Percentiles rank a stretch among this genome's conserved stretches.
These are phyloP conservation scores for Colletotrichum gigasporum DNA, from an alignment of 2,329 filamentous ascomycete genomes.

Conservation along the genomic window DNA sequence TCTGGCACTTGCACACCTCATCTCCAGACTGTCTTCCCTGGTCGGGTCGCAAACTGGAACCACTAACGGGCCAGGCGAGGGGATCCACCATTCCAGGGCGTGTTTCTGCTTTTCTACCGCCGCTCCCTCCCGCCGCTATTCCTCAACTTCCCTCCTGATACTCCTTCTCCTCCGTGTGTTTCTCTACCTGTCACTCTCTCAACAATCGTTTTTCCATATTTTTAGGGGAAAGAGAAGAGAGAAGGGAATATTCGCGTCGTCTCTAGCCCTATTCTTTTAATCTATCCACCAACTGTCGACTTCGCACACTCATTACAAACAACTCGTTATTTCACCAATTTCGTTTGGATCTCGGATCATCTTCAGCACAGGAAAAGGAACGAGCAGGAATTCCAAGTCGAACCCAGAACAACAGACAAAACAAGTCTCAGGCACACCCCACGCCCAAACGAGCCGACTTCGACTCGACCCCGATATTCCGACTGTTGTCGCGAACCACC, in stretches of 20 bases:
- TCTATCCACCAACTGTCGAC: conserved; percentile 9
- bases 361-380: too few relatives aligned
- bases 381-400: background rate
- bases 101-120: conserved; percentile 32
- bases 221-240: conserved; percentile 9
- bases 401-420: background rate
- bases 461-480: background rate
- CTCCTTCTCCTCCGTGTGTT: conserved; percentile 17
- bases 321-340: conserved; percentile 21
- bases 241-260: background rate
- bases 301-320: conserved; percentile 33
- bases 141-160: background rate
- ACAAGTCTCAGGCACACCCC: background rate
- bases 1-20: conserved; percentile 13
- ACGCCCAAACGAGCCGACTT: background rate
- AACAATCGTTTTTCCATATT: conserved; percentile 27
- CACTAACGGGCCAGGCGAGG: background rate
- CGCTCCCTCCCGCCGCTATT: conserved; percentile 12
- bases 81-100: conserved; percentile 24
- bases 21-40: background rate
- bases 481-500: too few relatives aligned
- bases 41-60: too few relatives aligned
- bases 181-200: conserved; percentile 31
- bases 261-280: conserved; percentile 28
- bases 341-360: background rate